phyloP scores from a whole-genome alignment of 495 filamentous ascomycete genomes.

The Lichina pygmaea region DNA sequence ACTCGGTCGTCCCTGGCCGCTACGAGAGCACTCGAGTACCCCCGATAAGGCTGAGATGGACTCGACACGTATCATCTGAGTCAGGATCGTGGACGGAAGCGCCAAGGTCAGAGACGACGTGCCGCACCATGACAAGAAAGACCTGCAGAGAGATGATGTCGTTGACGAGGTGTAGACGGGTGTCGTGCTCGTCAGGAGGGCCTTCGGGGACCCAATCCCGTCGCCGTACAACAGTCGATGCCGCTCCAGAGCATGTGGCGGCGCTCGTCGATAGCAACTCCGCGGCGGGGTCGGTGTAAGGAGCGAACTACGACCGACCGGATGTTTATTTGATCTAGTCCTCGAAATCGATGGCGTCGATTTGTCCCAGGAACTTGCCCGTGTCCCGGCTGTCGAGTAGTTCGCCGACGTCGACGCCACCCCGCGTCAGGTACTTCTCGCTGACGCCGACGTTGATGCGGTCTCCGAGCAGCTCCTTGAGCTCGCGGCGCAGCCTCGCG shows the following conservation, averaged over 20 bases:
- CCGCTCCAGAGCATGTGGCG: no score
- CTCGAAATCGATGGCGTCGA: slow-evolving; percentile 23
- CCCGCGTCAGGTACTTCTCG: slow-evolving; percentile 62
- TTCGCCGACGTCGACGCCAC: slow-evolving; percentile 56
- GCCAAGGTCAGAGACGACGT: slow-evolving; percentile 50
- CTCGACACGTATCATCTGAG: slow-evolving; percentile 45
- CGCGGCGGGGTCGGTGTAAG: no score
- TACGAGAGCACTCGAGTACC: slow-evolving; percentile 47
- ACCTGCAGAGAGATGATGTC: slow-evolving; percentile 33
- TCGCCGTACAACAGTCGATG: slow-evolving; percentile 23
- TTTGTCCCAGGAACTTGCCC: slow-evolving; percentile 32
- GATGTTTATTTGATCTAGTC: not conserved
- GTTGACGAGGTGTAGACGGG: slow-evolving; percentile 46
- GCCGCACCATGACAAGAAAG: slow-evolving; percentile 44
- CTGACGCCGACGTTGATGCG: slow-evolving; percentile 79
- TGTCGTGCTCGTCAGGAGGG: slow-evolving; percentile 48
- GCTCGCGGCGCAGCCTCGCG: slow-evolving; percentile 27
- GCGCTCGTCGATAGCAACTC: no score
- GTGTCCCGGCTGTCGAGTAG: slow-evolving; percentile 35
- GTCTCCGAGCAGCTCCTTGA: slow-evolving; percentile 38
- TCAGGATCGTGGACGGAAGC: slow-evolving; percentile 41
- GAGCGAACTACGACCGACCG: not conserved
- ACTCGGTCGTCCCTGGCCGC: slow-evolving; percentile 38
- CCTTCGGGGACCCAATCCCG: slow-evolving; percentile 39
- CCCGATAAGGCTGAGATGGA: slow-evolving; percentile 52